phyloP scores from a whole-genome alignment of 805 yeast genomes.

The Starmerella davenportii region DNA sequence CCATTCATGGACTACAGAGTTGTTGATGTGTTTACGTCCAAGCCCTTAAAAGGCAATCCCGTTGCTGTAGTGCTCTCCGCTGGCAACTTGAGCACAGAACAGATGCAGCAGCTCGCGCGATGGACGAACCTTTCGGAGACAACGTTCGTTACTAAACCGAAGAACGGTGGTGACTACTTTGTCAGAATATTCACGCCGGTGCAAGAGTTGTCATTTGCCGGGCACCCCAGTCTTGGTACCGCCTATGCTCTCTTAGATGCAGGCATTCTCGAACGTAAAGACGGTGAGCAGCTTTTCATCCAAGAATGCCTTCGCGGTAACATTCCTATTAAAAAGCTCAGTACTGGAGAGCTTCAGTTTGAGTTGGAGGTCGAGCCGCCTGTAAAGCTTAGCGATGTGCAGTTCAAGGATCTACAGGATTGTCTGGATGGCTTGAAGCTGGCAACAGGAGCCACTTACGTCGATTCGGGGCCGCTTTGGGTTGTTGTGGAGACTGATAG shows the following conservation, averaged over 20 bases:
- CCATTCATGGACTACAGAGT: constrained; percentile 9
- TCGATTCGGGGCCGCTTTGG: constrained; percentile 11
- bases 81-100: constrained; percentile 23
- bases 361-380: constrained; percentile 2
- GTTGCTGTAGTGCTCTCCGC: constrained; percentile 35
- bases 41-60: constrained; percentile 33
- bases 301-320: constrained; percentile 15
- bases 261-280: constrained; percentile 9
- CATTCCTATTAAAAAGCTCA: constrained; percentile 30
- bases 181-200: constrained; percentile 34
- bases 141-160: constrained; percentile 27
- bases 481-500: constrained; percentile 2
- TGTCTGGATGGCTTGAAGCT: neutral
- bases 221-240: constrained; percentile 43
- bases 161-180: constrained; percentile 27
- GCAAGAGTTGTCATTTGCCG: constrained; percentile 41
- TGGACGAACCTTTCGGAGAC: constrained; percentile 50
- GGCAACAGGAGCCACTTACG: constrained; percentile 1
- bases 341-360: constrained; percentile 4
- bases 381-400: constrained; percentile 1
- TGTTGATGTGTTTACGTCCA: constrained; percentile 29
- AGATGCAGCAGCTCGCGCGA: constrained; percentile 33
- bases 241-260: constrained; percentile 10
- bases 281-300: neutral
- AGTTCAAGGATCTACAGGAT: neutral